A percentile compares a stretch with the other conserved stretches of the same genome.
phyloP scores from a whole-genome alignment of 2,329 filamentous ascomycete genomes.

The Botrytis pseudocinerea region DNA sequence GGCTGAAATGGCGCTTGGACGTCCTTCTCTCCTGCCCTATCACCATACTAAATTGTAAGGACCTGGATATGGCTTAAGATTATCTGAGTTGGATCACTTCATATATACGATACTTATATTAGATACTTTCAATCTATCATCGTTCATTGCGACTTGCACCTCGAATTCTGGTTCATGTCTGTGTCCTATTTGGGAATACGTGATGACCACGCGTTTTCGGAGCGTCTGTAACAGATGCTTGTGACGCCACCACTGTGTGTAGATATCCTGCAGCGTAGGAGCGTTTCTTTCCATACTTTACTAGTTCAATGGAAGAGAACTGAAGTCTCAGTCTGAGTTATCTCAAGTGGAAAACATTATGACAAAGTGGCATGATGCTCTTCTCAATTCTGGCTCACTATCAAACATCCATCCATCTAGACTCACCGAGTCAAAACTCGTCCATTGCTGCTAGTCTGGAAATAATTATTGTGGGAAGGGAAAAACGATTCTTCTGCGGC shows the following conservation, averaged over 20 bases:
- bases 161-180: not conserved
- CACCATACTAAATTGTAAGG: not conserved
- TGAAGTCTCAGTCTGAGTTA: not conserved
- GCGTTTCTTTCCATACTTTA: not conserved
- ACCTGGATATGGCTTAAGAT: not conserved
- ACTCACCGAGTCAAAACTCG: not conserved
- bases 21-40: not conserved
- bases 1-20: slow-evolving; percentile 5
- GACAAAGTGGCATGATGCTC: not conserved
- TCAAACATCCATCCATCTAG: not conserved
- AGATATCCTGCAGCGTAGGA: not conserved
- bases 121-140: not conserved
- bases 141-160: not conserved
- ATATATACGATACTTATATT: not conserved
- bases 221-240: not conserved
- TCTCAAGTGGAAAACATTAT: not conserved
- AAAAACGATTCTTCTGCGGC: not conserved
- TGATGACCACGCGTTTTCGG: not conserved
- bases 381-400: not conserved
- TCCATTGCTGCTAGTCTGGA: not conserved
- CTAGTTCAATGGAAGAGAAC: not conserved
- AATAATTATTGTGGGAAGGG: not conserved
- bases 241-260: not conserved
- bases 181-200: not conserved
- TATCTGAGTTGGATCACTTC: not conserved